A percentile compares a stretch with the other conserved stretches of the same genome.
phyloP scores from a whole-genome alignment of 208 protist genomes.

The Crithidia expoeki region DNA sequence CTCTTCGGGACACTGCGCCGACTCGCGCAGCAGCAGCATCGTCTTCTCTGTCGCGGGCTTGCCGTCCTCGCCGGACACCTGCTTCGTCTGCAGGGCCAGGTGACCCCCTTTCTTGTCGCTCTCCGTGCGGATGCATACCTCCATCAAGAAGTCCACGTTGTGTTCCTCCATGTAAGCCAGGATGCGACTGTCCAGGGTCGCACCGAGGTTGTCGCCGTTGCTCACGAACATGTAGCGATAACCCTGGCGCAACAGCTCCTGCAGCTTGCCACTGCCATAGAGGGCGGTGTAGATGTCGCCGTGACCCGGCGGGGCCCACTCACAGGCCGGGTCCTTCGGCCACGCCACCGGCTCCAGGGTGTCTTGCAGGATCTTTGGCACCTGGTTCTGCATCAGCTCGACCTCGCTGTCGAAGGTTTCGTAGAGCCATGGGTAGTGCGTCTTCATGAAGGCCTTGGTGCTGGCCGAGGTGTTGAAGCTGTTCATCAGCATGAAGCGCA shows the following conservation, averaged over 20 bases:
- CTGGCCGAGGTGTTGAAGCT: slow-evolving; percentile 97
- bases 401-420: slow-evolving; percentile 65
- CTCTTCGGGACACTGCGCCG: slow-evolving; percentile 85
- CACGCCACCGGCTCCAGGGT: slow-evolving; percentile 68
- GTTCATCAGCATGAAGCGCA: slow-evolving; percentile 99
- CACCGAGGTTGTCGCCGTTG: slow-evolving; percentile 99
- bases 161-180: slow-evolving; percentile 85
- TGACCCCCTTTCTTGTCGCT: slow-evolving; percentile 95
- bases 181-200: slow-evolving; percentile 85
- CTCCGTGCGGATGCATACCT: slow-evolving; percentile 89
- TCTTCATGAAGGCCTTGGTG: slow-evolving; percentile 76
- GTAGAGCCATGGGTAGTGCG: slow-evolving; percentile 54
- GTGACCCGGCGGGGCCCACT: slow-evolving; percentile 99
- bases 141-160: slow-evolving; percentile 91
- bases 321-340: slow-evolving; percentile 44
- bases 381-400: slow-evolving; percentile 86
- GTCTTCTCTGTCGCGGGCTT: slow-evolving; percentile 24
- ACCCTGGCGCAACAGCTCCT: slow-evolving; percentile 82
- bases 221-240: slow-evolving; percentile 98
- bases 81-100: slow-evolving; percentile 53
- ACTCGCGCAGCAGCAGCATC: slow-evolving; percentile 87
- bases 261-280: slow-evolving; percentile 88
- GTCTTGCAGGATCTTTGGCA: slow-evolving; percentile 80
- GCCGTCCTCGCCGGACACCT: slow-evolving; percentile 14
- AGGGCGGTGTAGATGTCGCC: slow-evolving; percentile 98